Base-by-base conservation (phyloP, 306 rosid species). In the Vigna radiata region DNA sequence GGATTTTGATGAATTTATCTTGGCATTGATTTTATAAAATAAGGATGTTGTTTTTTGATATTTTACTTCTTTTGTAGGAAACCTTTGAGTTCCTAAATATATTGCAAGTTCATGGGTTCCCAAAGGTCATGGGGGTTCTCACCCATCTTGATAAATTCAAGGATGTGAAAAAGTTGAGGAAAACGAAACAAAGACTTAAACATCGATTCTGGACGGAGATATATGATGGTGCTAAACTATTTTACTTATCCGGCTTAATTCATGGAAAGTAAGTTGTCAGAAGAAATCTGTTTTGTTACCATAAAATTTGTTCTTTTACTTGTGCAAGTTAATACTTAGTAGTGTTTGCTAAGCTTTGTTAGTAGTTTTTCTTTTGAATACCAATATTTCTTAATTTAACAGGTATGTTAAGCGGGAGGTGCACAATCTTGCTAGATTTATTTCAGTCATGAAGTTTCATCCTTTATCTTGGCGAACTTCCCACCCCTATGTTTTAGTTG, bases 71-170 rank as follows among this genome's bases (percentile, higher is more conserved):
- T 52, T 48, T 83, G 83, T 87, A 94, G 98, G 98, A 95, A 79
- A 95, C 98, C 15, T 92, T 95, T 89, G 98, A 95, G 80, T 95
- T 95, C 83, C 97, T 95, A 62, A 92, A 95, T 61, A 87, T 95
- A 64, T 87, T 95, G 85, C 97, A 92, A 88, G 89, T 85, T 72
- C 98, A 95, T 75, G 97, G 98, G 46, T 89, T 95, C 76, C 97
- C 98, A 5, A 90, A 88, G 85, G 92, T 95, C 80, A 95, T 95
- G 96, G 97, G 98, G 59, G 97, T 95, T 86, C 97, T 95, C 64
- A 92, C 98, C 43, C 97, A 95, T 82, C 98, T 95, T 73, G 97
- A 92, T 77, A 79, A 83, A 75, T 95, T 95, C 79, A 88, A 85
- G 85, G 98, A 95, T 83, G 90, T 67, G 43, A 95, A 92, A 78